Evolutionary conservation across 1,139 yeast genomes (phyloP), one percentile per base, ranked within the genome.

Genomic region (Suhomyces bolitotheri): DNA sequence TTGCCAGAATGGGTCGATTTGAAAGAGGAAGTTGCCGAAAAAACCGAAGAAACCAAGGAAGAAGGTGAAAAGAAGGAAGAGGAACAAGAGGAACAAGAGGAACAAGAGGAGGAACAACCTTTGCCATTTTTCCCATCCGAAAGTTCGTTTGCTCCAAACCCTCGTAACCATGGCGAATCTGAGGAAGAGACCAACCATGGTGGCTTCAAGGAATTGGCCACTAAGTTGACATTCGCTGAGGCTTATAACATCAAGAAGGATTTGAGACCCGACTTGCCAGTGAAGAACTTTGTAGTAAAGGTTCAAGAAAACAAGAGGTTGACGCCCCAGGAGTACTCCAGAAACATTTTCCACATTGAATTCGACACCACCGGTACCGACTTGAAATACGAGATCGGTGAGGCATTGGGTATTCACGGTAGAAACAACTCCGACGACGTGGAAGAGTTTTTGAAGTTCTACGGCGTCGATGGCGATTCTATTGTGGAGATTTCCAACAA

Each of bases 291-390:
- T 54, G 76, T 89, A 36, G 95, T 89, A 40, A 87, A 83, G 62
- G 97, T 92, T 33, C 86, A 88, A 61, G 95, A 86, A 56, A 90
- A 89, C 70, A 82, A 80, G 64, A 80, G 97, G 56, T 84, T 92
- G 46, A 92, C 97, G n/a, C 97, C 97, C 8, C 57, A 56, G 27
- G 92, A 86, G 54, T 92, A 92, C 61, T 87, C 87, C 43, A 86
- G 98, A 69, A 86, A 92, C 63, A 90, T 92, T 56, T 92, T 92
- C 89, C 96, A 92, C 60, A 84, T 92, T 51, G 97, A 92, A 65
- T 87, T 92, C 51, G 98, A 92, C 59, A 76, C 82, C 51, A 66
- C 90, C 33, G 95, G 95, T 34, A 89, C 97, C 27, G 97, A 95
- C 19, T 73, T 92, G 58, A 87, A 79, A 35, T 92, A 92, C 58